phyloP scores from a whole-genome alignment of 2,329 filamentous ascomycete species.

The Pyrenochaeta sp. region DNA sequence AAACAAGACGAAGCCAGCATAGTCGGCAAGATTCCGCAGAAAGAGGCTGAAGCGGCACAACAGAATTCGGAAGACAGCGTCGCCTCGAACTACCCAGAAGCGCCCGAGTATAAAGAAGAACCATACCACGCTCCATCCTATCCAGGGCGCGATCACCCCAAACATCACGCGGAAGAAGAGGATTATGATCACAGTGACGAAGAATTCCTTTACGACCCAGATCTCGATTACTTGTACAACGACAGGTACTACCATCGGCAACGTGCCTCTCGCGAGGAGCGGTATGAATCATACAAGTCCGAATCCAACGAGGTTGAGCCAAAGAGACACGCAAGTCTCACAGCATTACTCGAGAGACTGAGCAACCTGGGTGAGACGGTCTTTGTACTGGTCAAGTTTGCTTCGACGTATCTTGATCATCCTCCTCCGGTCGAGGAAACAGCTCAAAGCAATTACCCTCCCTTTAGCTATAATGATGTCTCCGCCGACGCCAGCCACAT shows the following conservation, averaged over 20 bases:
- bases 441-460: not conserved
- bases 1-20: not conserved
- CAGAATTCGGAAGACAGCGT: not conserved
- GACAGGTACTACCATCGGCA: not conserved
- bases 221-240: not conserved
- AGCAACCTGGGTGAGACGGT: not conserved
- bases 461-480: not conserved
- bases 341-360: conserved; percentile 1
- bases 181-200: not conserved
- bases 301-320: not conserved
- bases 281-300: conserved; percentile 12
- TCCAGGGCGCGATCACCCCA: too few relatives aligned
- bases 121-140: too few relatives aligned
- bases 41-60: not conserved
- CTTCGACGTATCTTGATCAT: not conserved
- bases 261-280: conserved; percentile 8
- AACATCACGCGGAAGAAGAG: not conserved
- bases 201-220: conserved; percentile 7
- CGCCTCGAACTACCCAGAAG: not conserved
- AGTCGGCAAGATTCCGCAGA: not conserved
- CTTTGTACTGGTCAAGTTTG: conserved; percentile 8
- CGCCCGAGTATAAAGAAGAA: too few relatives aligned
- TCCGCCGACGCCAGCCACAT: not conserved
- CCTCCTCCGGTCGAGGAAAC: not conserved
- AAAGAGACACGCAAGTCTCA: not conserved